Percentiles rank a stretch among this genome's conserved stretches.
Conservation (phyloP, 805 yeast genomes). For the Groenewaldozyma salmanticensis region DNA sequence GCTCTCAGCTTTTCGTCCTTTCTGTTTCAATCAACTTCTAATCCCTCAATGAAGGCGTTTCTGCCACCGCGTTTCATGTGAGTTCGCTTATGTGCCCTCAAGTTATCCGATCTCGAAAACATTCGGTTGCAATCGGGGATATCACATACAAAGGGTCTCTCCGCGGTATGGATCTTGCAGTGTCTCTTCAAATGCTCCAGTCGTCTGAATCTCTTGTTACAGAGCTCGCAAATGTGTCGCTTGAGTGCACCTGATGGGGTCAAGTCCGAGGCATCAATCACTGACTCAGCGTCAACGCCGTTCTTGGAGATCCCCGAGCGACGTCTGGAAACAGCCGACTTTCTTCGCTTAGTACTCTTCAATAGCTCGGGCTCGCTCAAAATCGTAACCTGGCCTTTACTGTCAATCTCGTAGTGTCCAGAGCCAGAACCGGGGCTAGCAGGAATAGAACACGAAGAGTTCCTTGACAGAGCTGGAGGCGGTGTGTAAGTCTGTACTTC, state of each 20-base stretch:
- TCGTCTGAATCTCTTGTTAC: conserved; percentile 31
- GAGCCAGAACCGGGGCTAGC: neutral
- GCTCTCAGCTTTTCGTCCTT: conserved; percentile 1
- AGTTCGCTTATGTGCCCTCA: conserved; percentile 66
- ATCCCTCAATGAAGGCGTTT: conserved; percentile 31
- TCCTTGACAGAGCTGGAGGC: neutral
- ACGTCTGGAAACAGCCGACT: neutral
- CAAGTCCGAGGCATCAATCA: neutral
- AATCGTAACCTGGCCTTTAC: too few species aligned
- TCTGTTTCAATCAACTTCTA: conserved; percentile 12
- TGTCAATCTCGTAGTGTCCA: neutral
- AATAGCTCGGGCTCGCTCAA: too few species aligned
- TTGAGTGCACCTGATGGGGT: neutral
- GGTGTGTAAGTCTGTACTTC: conserved; percentile 13
- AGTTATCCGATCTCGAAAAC: conserved; percentile 69
- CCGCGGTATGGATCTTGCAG: conserved; percentile 64
- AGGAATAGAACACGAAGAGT: neutral
- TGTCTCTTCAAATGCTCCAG: conserved; percentile 43
- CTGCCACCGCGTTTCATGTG: conserved; percentile 42
- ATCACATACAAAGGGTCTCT: conserved; percentile 64
- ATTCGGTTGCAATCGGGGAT: conserved; percentile 47
- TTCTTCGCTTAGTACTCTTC: neutral
- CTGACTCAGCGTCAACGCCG: neutral
- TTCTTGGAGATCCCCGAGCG: conserved; percentile 1
- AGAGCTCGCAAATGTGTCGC: conserved; percentile 25